These are phyloP conservation scores for Moesziomyces sp. DNA, from an alignment of 1,284 basidiomycete genomes.

Conservation along the genomic window DNA sequence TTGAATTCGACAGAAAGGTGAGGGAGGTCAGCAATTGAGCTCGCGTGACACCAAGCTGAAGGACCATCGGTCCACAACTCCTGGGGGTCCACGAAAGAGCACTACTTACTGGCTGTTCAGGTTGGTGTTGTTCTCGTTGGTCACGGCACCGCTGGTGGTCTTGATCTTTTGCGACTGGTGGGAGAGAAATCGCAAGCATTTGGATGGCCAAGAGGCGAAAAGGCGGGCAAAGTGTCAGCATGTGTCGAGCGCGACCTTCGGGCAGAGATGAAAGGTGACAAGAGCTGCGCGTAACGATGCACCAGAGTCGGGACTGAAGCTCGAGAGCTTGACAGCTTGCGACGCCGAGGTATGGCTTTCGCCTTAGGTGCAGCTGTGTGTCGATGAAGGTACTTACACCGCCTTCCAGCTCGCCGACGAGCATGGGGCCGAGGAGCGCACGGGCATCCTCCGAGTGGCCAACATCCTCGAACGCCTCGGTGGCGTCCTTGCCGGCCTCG, in stretches of 20 bases:
- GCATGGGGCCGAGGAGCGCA: conserved; percentile 77
- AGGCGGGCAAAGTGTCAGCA: neutral
- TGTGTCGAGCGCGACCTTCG: no score
- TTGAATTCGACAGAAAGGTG: neutral
- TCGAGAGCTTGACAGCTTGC: no score
- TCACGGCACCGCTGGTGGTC: conserved; percentile 48
- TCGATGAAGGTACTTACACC: conserved; percentile 31
- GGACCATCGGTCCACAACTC: no score
- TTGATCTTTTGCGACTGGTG: conserved; percentile 38
- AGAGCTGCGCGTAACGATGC: no score
- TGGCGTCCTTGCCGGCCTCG: conserved; percentile 93
- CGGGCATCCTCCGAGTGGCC: conserved; percentile 99
- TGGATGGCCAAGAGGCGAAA: neutral
- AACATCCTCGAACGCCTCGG: conserved; percentile 98
- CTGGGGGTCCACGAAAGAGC: no score
- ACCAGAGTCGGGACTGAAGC: no score
- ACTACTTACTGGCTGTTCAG: conserved; percentile 53
- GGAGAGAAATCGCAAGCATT: neutral
- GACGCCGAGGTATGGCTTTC: no score
- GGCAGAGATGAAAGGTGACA: no score
- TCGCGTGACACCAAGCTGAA: neutral
- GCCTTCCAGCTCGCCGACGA: conserved; percentile 72
- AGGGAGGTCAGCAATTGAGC: conserved; percentile 1
- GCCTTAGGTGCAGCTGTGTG: no score
- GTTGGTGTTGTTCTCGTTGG: conserved; percentile 52